Conservation (phyloP, 1,139 yeast species). For the Candida sojae region DNA sequence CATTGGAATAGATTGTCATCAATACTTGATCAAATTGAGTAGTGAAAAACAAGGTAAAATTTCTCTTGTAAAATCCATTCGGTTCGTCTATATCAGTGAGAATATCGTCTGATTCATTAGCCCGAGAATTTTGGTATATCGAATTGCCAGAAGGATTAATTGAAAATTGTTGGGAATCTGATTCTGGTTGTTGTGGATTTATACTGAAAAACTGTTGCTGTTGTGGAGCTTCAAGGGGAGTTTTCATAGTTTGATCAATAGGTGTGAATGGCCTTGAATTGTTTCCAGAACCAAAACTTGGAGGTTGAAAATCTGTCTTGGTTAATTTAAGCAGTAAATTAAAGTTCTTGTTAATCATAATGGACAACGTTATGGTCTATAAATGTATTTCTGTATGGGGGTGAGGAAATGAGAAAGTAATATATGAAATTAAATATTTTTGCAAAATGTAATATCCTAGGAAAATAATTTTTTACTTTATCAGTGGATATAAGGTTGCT, state of each 20-base stretch:
- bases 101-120: conserved; percentile 47
- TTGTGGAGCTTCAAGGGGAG: conserved; percentile 40
- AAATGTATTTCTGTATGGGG: neutral
- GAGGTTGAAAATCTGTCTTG: conserved; percentile 33
- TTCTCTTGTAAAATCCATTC: conserved; percentile 20
- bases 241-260: conserved; percentile 44
- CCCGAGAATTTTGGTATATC: conserved; percentile 29
- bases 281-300: conserved; percentile 10
- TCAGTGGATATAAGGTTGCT: too few species aligned
- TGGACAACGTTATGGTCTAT: neutral
- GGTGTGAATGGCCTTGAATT: conserved; percentile 44
- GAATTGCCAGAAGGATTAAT: conserved; percentile 10
- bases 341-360: conserved; percentile 26
- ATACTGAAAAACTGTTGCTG: conserved; percentile 11
- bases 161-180: conserved; percentile 6
- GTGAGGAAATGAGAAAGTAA: neutral
- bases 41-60: conserved; percentile 39
- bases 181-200: conserved; percentile 4
- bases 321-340: conserved; percentile 22
- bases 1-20: conserved; percentile 34
- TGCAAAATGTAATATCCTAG: too few species aligned
- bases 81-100: conserved; percentile 44
- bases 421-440: too few species aligned
- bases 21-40: conserved; percentile 40
- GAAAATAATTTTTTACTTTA: too few species aligned